Base-by-base conservation (phyloP, 192 early-diverging fungal genomes). In the Physocladia obscura region DNA sequence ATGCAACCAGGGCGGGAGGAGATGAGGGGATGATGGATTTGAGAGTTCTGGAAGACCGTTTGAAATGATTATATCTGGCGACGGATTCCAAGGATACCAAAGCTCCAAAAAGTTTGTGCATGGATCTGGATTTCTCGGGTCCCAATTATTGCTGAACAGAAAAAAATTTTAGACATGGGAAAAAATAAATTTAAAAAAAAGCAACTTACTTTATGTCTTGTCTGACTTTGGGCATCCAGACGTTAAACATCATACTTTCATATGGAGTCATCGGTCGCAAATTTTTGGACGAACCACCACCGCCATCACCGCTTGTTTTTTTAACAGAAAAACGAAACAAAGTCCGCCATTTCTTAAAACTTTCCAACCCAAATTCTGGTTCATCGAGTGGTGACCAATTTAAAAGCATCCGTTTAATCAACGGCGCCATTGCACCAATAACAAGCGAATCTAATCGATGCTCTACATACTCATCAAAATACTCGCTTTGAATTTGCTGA, bases 211-310 rank as follows among this genome's bases (percentile, higher is more conserved):
- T 94, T 64, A 94, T 81, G 4, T 88, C 83, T 62, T 87, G 88
- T 19, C 93, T 78, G 13, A 93, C 81, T 70, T 83, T 88, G 0
- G 88, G 88, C 15, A 95, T 77, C 93, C 93, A 93, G 22, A 88
- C 62, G 24, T 82, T 80, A 69, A 88, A 90, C 70, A 95, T 71
- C 79, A 95, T 79, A 31, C 78, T 81, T 67, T 95, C 93, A 71
- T 84, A 95, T 0, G 88, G 85, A 0, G 92, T 93, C 87, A 91
- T 91, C 3, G 61, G 52, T 51, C 64, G 19, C 36, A 70, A 27
- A 21, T 11, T 65, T 35, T 54, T 31, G 15, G 15, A n/a, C n/a
- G n/a, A n/a, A n/a, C n/a, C n/a, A n/a, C 19, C 49, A 22, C 3
- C 38, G 31, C 74, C 78, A 35, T 82, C 74, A 22, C 50, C 60